Evolutionary conservation across 257 asterid species (phyloP).

Genomic region (Mitragyna speciosa): DNA sequence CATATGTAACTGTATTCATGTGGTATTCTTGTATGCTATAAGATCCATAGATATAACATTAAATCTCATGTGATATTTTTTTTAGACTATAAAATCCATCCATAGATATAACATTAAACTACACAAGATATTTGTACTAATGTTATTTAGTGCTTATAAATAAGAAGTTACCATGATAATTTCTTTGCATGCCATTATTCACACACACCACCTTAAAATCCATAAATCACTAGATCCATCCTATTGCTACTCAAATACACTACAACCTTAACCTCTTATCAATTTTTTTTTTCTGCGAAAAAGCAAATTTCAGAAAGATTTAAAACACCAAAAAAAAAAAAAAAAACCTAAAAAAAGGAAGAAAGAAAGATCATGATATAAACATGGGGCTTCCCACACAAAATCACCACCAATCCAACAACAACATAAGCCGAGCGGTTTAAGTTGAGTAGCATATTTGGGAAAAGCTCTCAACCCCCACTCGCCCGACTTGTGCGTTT

Average conservation of each 20-base stretch:
- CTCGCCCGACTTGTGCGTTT: conserved; percentile 25
- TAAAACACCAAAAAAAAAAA: neutral
- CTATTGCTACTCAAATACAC: neutral
- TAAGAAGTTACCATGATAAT: too few species aligned
- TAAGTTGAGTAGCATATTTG: neutral
- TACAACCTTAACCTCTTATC: neutral
- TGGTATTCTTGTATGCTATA: too few species aligned
- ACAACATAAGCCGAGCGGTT: neutral
- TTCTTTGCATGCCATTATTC: too few species aligned
- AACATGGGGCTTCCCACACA: neutral
- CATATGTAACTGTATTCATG: too few species aligned
- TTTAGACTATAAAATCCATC: too few species aligned
- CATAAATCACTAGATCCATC: too few species aligned
- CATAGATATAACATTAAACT: too few species aligned
- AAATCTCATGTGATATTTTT: too few species aligned
- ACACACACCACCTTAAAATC: neutral
- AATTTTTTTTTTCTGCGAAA: neutral
- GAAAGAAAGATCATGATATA: neutral
- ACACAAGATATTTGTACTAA: too few species aligned
- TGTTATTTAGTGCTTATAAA: too few species aligned
- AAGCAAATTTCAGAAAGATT: neutral
- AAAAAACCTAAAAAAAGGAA: too few species aligned
- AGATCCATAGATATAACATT: too few species aligned
- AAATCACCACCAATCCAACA: neutral
- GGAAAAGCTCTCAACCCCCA: conserved; percentile 12